These are phyloP conservation scores for Ophiosphaerella narmari DNA, from an alignment of 2,329 filamentous ascomycete genomes.

Conservation along the genomic window DNA sequence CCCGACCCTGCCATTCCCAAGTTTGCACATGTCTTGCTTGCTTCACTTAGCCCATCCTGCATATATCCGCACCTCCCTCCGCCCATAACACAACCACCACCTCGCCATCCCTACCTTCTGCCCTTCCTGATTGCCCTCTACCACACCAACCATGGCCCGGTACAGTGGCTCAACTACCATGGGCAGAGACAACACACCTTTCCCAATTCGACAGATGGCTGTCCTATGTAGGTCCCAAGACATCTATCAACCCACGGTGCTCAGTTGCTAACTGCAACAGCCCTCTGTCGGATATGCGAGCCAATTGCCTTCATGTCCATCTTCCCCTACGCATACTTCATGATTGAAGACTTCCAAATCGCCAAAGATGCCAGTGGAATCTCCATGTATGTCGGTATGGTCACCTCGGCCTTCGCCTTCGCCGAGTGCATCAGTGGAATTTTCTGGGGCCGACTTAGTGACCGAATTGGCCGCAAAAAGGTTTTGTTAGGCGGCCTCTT, in stretches of 20 bases:
- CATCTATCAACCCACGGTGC: neutral
- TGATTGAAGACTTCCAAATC: conserved; percentile 90
- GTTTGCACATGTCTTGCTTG: conserved; percentile 39
- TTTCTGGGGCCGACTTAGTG: conserved; percentile 91
- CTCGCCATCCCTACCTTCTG: neutral
- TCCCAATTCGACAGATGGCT: conserved; percentile 63
- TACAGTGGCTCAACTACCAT: conserved; percentile 33
- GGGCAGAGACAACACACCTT: conserved; percentile 48
- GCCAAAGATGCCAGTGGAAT: conserved; percentile 79
- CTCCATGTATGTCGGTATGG: conserved; percentile 91
- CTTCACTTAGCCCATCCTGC: conserved; percentile 14
- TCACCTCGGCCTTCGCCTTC: conserved; percentile 94
- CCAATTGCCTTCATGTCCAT: conserved; percentile 99
- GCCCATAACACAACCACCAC: neutral
- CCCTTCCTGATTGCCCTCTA: conserved; percentile 6
- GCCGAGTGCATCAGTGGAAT: conserved; percentile 93
- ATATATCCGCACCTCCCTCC: conserved; percentile 1
- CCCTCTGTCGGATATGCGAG: conserved; percentile 93
- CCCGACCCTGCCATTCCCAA: conserved; percentile 30
- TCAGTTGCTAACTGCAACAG: conserved; percentile 52
- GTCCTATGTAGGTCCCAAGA: conserved; percentile 53
- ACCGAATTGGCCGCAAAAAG: conserved; percentile 89
- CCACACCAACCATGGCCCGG: conserved; percentile 34
- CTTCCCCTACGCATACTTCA: conserved; percentile 97
- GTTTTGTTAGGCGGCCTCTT: conserved; percentile 87